Conservation (phyloP, 1,139 yeast genomes). For the Kurtzmaniella quercitrusa region DNA sequence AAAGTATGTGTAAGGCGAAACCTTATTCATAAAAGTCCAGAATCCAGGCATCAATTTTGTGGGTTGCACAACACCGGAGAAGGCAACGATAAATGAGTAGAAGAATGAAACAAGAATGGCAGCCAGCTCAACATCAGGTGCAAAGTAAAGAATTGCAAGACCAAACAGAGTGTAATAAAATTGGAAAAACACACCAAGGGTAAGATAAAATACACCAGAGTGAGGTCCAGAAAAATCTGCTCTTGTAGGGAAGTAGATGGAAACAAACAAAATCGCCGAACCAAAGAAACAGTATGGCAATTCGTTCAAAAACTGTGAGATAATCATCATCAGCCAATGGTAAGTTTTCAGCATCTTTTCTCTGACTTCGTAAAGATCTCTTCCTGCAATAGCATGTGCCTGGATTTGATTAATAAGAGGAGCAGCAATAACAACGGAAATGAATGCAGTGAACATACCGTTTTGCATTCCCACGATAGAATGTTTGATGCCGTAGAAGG, state of each 20-base stretch:
- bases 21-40: conserved; percentile 63
- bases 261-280: conserved; percentile 49
- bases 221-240: conserved; percentile 40
- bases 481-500: conserved; percentile 39
- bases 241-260: conserved; percentile 57
- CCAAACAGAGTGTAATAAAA: conserved; percentile 52
- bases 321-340: conserved; percentile 56
- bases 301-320: conserved; percentile 51
- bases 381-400: conserved; percentile 42
- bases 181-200: conserved; percentile 53
- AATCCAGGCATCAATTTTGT: conserved; percentile 58
- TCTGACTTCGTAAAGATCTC: conserved; percentile 59
- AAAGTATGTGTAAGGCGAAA: conserved; percentile 66
- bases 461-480: conserved; percentile 49
- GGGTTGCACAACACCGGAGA: conserved; percentile 67
- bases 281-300: conserved; percentile 53
- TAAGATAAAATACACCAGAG: conserved; percentile 53
- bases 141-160: conserved; percentile 48
- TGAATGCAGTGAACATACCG: conserved; percentile 48
- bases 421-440: conserved; percentile 46
- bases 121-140: conserved; percentile 65
- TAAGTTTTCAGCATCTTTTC: conserved; percentile 63
- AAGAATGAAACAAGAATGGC: conserved; percentile 51
- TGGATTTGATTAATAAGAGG: conserved; percentile 44
- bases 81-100: conserved; percentile 50